These are phyloP conservation scores for Suhomyces kunorum DNA, from an alignment of 1,139 yeast genomes.

Conservation along the genomic window DNA sequence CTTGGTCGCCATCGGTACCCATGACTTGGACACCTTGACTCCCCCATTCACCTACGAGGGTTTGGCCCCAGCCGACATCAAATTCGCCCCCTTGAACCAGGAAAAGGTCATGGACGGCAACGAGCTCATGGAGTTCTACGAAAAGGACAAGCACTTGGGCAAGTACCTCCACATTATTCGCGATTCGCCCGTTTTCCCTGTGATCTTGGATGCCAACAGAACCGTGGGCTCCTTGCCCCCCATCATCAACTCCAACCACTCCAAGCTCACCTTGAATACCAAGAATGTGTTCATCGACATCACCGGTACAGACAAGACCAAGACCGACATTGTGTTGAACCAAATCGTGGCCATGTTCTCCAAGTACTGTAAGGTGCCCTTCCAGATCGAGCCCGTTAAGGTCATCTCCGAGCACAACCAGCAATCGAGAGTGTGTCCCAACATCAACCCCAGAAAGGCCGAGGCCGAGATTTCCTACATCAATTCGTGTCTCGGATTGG, in stretches of 20 bases:
- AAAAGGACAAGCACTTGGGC: conserved; percentile 85
- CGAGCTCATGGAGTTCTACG: conserved; percentile 86
- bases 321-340: conserved; percentile 86
- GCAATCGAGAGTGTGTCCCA: conserved; percentile 76
- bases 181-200: conserved; percentile 89
- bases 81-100: conserved; percentile 86
- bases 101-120: conserved; percentile 72
- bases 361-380: conserved; percentile 74
- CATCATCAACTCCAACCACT: conserved; percentile 88
- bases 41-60: conserved; percentile 93
- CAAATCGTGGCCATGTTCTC: conserved; percentile 96
- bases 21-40: conserved; percentile 78
- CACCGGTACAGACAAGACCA: conserved; percentile 94
- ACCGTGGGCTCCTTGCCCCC: conserved; percentile 94
- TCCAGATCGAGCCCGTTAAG: conserved; percentile 85
- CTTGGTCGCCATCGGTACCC: conserved; percentile 97
- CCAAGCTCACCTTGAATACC: conserved; percentile 84
- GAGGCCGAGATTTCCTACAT: conserved; percentile 82
- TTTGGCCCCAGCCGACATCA: conserved; percentile 73
- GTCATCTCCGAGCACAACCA: conserved; percentile 82
- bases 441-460: conserved; percentile 64
- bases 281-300: conserved; percentile 88
- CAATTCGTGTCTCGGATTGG: conserved; percentile 87
- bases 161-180: conserved; percentile 85
- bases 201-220: conserved; percentile 75